phyloP scores from a whole-genome alignment of 2,329 filamentous ascomycete genomes.

The Talaromyces sp. region DNA sequence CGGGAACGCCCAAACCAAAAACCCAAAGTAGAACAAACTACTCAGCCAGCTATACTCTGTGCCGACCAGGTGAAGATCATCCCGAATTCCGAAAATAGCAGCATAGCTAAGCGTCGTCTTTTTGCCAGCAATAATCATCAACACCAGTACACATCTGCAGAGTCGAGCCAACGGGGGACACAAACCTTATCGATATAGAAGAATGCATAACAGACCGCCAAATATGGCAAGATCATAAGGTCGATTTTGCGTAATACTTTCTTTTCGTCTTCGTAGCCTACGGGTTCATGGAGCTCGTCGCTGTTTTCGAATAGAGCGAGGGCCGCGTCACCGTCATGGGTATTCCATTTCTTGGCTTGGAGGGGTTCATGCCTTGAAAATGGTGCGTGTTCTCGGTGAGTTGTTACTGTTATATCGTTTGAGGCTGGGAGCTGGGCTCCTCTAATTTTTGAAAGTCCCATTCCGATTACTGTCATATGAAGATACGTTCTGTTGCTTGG shows the following conservation, averaged over 20 bases:
- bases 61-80: slow-evolving; percentile 56
- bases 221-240: slow-evolving; percentile 56
- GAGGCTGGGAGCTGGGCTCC: not conserved
- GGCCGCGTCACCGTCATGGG: slow-evolving; percentile 48
- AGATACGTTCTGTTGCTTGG: not conserved
- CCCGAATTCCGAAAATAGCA: slow-evolving; percentile 60
- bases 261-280: slow-evolving; percentile 47
- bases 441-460: not conserved
- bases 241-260: slow-evolving; percentile 55
- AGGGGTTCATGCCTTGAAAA: slow-evolving; percentile 17
- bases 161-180: too few relatives aligned
- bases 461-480: not conserved
- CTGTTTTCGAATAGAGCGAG: slow-evolving; percentile 49
- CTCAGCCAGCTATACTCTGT: slow-evolving; percentile 57
- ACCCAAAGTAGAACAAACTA: slow-evolving; percentile 56
- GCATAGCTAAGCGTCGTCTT: slow-evolving; percentile 58
- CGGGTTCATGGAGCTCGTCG: slow-evolving; percentile 45
- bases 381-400: slow-evolving; percentile 27
- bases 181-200: slow-evolving; percentile 48
- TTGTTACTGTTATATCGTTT: not conserved
- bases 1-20: slow-evolving; percentile 52
- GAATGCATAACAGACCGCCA: slow-evolving; percentile 54
- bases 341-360: slow-evolving; percentile 27
- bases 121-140: not conserved
- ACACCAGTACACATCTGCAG: not conserved